Evolutionary conservation across 768 basidiomycete species (phyloP).

Genomic region (Hemileccinum rubropunctum): DNA sequence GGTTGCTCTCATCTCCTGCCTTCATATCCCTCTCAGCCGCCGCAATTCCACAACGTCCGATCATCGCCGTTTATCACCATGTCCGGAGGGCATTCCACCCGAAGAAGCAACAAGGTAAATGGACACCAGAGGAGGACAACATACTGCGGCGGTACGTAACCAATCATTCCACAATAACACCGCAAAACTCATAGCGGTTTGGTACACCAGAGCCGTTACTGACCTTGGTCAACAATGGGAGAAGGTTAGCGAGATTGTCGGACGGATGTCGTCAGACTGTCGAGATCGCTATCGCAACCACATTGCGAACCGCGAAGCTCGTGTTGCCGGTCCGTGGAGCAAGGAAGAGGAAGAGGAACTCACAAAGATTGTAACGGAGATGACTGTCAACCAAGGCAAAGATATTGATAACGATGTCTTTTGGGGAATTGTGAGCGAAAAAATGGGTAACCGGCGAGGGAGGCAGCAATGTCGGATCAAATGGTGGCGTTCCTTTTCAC

Average conservation of each 20-base stretch:
- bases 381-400: conserved; percentile 71
- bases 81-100: conserved; percentile 71
- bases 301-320: conserved; percentile 61
- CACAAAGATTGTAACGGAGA: conserved; percentile 69
- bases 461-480: conserved; percentile 87
- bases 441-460: conserved; percentile 73
- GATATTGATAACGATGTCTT: conserved; percentile 77
- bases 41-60: conserved; percentile 71
- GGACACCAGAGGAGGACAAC: conserved; percentile 65
- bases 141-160: conserved; percentile 55
- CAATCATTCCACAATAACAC: neutral
- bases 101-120: conserved; percentile 64
- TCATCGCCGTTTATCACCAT: conserved; percentile 83
- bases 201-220: conserved; percentile 54
- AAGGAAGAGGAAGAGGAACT: conserved; percentile 76
- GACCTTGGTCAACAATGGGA: conserved; percentile 80
- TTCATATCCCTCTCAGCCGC: conserved; percentile 45
- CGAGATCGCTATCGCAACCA: conserved; percentile 86
- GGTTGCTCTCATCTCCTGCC: neutral
- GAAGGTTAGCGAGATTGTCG: conserved; percentile 66
- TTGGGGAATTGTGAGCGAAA: conserved; percentile 74
- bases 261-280: conserved; percentile 77
- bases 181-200: conserved; percentile 3
- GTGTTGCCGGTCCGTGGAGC: conserved; percentile 71
- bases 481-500: conserved; percentile 49